These are phyloP conservation scores for Sphaerostilbella broomeana DNA, from an alignment of 2,329 filamentous ascomycete genomes.

Conservation along the genomic window DNA sequence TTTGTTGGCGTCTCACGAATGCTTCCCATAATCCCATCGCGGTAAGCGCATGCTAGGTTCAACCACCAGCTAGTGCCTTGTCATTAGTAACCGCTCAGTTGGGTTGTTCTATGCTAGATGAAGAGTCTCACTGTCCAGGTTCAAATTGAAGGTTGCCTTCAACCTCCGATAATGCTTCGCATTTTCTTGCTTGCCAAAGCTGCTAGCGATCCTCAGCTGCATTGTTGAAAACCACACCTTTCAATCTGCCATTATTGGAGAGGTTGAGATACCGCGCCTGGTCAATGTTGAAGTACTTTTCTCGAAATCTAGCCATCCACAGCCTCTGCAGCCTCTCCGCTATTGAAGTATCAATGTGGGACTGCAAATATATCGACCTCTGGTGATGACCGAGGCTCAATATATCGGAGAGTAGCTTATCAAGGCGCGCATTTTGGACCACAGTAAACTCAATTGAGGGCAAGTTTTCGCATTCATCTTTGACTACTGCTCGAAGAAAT, in stretches of 20 bases:
- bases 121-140: constrained; percentile 44
- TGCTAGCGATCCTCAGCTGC: constrained; percentile 23
- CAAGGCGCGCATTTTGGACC: constrained; percentile 33
- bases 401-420: constrained; percentile 40
- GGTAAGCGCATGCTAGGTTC: constrained; percentile 47
- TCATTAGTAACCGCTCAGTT: constrained; percentile 5
- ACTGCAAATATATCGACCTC: constrained; percentile 22
- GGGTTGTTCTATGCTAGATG: too few relatives aligned
- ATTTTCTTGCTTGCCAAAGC: constrained; percentile 32
- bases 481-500: constrained; percentile 33
- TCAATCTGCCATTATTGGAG: constrained; percentile 32
- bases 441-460: constrained; percentile 33
- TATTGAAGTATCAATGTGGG: constrained; percentile 28
- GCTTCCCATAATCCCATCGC: constrained; percentile 47
- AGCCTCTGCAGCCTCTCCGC: constrained; percentile 34
- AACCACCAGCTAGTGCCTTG: constrained; percentile 47
- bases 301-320: constrained; percentile 40
- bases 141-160: constrained; percentile 38
- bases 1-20: constrained; percentile 39
- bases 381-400: constrained; percentile 25
- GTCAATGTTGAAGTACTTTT: constrained; percentile 41
- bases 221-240: constrained; percentile 34
- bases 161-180: constrained; percentile 31
- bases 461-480: constrained; percentile 30
- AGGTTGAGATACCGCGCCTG: constrained; percentile 34